Evolutionary conservation across 805 yeast species (phyloP).

Genomic region (Barnettozyma sp.): DNA sequence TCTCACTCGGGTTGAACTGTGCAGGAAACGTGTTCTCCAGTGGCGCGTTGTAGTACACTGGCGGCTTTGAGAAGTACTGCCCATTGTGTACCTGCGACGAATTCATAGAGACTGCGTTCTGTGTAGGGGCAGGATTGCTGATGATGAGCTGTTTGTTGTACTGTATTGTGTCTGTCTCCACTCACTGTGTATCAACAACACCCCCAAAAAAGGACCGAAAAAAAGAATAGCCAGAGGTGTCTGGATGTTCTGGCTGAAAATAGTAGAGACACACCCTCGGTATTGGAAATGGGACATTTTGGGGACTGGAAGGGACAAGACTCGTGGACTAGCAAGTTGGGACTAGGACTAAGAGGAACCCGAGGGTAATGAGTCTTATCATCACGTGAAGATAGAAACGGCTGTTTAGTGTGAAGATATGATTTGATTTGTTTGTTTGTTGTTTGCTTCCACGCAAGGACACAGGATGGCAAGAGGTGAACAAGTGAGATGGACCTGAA

Average conservation of each 20-base stretch:
- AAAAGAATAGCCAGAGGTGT: too few species aligned
- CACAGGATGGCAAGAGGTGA: too few species aligned
- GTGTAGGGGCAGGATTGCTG: neutral
- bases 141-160: neutral
- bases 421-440: neutral
- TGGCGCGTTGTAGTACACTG: constrained; percentile 14
- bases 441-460: too few species aligned
- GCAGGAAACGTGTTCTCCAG: constrained; percentile 21
- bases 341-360: neutral
- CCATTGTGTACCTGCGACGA: constrained; percentile 17
- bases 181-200: too few species aligned
- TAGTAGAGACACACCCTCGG: too few species aligned
- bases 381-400: constrained; percentile 1
- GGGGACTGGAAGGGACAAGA: neutral
- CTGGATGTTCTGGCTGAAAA: too few species aligned
- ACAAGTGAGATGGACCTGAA: too few species aligned
- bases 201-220: too few species aligned
- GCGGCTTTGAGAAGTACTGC: constrained; percentile 16
- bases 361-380: neutral
- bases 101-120: too few species aligned
- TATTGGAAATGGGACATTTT: neutral
- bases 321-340: too few species aligned
- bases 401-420: neutral
- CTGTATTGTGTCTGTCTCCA: neutral
- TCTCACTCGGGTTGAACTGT: constrained; percentile 13